Percentiles rank a stretch among this genome's conserved stretches.
These are phyloP conservation scores for Amborella trichopoda DNA, from an alignment of 164 flowering plant genomes.

Conservation along the genomic window DNA sequence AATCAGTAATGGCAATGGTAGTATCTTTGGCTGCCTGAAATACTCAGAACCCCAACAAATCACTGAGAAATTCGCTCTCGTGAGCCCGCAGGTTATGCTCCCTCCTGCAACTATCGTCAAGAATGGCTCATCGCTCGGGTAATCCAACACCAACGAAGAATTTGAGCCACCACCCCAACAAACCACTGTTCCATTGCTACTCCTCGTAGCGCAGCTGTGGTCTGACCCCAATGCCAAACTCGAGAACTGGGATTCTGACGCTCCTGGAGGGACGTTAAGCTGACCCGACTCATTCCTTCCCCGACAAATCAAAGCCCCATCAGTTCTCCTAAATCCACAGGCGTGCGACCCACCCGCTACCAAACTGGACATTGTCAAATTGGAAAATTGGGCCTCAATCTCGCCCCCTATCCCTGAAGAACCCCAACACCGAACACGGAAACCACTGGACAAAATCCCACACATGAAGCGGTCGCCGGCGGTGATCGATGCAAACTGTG, in stretches of 20 bases:
- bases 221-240: slow-evolving; percentile 33
- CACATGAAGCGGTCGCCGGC: slow-evolving; percentile 65
- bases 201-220: slow-evolving; percentile 33
- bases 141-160: slow-evolving; percentile 5
- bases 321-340: slow-evolving; percentile 35
- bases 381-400: slow-evolving; percentile 14
- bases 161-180: slow-evolving; percentile 55
- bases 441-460: slow-evolving; percentile 26
- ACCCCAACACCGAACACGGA: slow-evolving; percentile 41
- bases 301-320: slow-evolving; percentile 33
- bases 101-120: slow-evolving; percentile 47
- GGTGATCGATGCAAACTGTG: slow-evolving; percentile 23
- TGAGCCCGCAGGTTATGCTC: slow-evolving; percentile 68
- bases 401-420: neutral
- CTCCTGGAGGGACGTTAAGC: slow-evolving; percentile 19
- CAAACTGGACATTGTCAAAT: slow-evolving; percentile 25
- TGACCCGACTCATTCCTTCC: slow-evolving; percentile 43
- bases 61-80: slow-evolving; percentile 36
- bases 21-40: slow-evolving; percentile 17
- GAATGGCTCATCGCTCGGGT: slow-evolving; percentile 20
- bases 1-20: slow-evolving; percentile 26
- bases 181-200: slow-evolving; percentile 27
- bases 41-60: slow-evolving; percentile 81
- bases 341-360: slow-evolving; percentile 48
- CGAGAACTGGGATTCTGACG: slow-evolving; percentile 11